These are phyloP conservation scores for Lomentospora prolificans DNA, from an alignment of 2,329 filamentous ascomycete species.

Conservation along the genomic window DNA sequence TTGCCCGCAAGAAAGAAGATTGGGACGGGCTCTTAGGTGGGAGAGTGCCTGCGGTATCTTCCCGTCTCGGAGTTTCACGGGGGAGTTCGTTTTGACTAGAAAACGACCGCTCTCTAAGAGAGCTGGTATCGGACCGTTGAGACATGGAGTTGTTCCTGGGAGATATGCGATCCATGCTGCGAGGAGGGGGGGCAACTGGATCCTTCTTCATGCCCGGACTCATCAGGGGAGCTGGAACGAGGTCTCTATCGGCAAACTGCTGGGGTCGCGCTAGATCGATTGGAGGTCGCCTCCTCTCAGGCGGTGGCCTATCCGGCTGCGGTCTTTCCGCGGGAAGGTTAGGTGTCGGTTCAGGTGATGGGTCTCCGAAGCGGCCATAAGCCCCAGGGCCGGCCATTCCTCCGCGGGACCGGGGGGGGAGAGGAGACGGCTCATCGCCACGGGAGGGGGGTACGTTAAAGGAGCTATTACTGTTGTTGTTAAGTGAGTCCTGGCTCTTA, in stretches of 20 bases:
- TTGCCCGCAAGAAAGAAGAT: not conserved
- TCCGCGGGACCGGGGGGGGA: conserved; percentile 44
- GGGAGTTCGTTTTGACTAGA: conserved; percentile 10
- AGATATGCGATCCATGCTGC: conserved; percentile 39
- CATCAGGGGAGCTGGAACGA: conserved; percentile 50
- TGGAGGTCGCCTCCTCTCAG: conserved; percentile 55
- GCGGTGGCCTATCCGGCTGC: conserved; percentile 51
- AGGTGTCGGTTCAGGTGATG: conserved; percentile 12
- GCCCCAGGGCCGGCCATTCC: conserved; percentile 28
- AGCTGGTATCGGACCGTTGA: conserved; percentile 12
- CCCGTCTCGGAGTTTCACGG: conserved; percentile 10
- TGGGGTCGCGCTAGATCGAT: conserved; percentile 51
- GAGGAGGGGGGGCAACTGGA: conserved; percentile 35
- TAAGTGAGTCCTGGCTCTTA: conserved; percentile 44
- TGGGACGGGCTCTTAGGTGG: conserved; percentile 9
- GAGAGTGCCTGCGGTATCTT: conserved; percentile 6
- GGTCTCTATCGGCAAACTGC: conserved; percentile 35
- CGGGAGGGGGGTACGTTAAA: conserved; percentile 25
- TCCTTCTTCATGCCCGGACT: conserved; percentile 38
- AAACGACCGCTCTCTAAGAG: conserved; percentile 10
- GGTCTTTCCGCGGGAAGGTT: conserved; percentile 26
- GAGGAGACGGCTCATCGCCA: conserved; percentile 41
- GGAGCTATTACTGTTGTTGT: conserved; percentile 30
- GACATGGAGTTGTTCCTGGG: conserved; percentile 31
- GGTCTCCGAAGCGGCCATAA: conserved; percentile 8